Percentiles rank a stretch among this genome's conserved stretches.
Conservation (phyloP, 2,329 filamentous ascomycete genomes). For the Pezicula neosporulosa region DNA sequence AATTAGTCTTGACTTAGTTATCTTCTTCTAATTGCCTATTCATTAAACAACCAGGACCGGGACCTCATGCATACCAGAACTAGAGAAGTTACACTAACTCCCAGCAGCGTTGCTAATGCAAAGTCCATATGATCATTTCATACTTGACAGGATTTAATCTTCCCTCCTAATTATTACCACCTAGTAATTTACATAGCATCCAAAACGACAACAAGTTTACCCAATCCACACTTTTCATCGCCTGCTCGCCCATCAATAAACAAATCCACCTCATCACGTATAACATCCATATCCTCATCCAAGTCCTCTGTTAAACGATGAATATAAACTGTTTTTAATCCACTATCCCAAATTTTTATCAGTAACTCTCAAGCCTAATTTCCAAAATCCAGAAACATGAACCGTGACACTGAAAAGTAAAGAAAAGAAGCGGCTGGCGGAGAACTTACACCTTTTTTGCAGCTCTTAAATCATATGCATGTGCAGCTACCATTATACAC, state of each 20-base stretch:
- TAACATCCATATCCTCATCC: conserved; percentile 38
- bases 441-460: conserved; percentile 32
- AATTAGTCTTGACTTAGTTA: too few relatives aligned
- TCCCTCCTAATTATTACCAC: too few relatives aligned
- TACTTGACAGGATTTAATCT: too few relatives aligned
- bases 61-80: too few relatives aligned
- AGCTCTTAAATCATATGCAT: conserved; percentile 49
- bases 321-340: conserved; percentile 50
- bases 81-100: too few relatives aligned
- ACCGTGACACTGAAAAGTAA: not conserved
- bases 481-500: conserved; percentile 48
- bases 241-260: conserved; percentile 9
- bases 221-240: not conserved
- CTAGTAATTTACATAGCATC: not conserved
- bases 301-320: conserved; percentile 51
- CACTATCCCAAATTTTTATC: conserved; percentile 14
- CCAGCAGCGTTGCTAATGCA: too few relatives aligned
- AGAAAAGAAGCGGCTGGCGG: too few relatives aligned
- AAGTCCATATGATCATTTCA: too few relatives aligned
- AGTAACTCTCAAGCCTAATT: too few relatives aligned
- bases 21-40: too few relatives aligned
- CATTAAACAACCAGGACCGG: too few relatives aligned
- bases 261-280: conserved; percentile 36
- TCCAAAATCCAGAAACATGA: not conserved
- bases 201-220: not conserved